Base-by-base conservation (phyloP, 2,329 filamentous ascomycete genomes). In the Penicillium sp. region DNA sequence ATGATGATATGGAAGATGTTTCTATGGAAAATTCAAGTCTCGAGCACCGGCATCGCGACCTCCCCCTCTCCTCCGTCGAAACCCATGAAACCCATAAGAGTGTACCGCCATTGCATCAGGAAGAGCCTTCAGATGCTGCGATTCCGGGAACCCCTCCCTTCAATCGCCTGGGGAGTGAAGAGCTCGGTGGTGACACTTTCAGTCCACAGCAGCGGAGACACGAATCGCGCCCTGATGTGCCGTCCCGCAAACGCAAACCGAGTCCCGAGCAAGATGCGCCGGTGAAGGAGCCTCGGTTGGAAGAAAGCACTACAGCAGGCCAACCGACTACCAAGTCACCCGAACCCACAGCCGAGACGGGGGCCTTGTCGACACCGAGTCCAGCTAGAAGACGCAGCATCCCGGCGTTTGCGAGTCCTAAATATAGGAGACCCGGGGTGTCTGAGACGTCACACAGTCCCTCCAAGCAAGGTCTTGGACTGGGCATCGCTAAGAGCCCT, bases 1-100 rank as follows among this genome's bases (percentile, higher is more conserved):
- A 12, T 35, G 32, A 9, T 35, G 32, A 9, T 5, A 15, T 35
- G n/a, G 32, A 20, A 32, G 35, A 44, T 3, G 44, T 39, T 12
- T 6, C 27, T 5, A n/a, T 39, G 12, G 24, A 9, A 15, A 29
- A 38, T 13, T 53, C 46, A 3, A 12, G 35, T 6, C 15, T 28
- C 28, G 35, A 41, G 23, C 47, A 44, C 13, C 52, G 46, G 23
- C 47, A 47, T n/a, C 52, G 47, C n/a, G 58, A 65, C 42, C 20
- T 57, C 6, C 62, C 62, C 7, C 37, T 67, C n/a, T 52, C 53
- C 2, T 67, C 65, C 12, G 60, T 67, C 12, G 65, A 66, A 31
- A 25, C n/a, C 25, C 27, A 20, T 9, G 65, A 66, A 31, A 25
- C n/a, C 25, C 27, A 20, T 9, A 13, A 35, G n/a, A 18, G 18